These are phyloP conservation scores for Euphorbia tirucalli DNA, from an alignment of 345 rosid species.

Conservation along the genomic window DNA sequence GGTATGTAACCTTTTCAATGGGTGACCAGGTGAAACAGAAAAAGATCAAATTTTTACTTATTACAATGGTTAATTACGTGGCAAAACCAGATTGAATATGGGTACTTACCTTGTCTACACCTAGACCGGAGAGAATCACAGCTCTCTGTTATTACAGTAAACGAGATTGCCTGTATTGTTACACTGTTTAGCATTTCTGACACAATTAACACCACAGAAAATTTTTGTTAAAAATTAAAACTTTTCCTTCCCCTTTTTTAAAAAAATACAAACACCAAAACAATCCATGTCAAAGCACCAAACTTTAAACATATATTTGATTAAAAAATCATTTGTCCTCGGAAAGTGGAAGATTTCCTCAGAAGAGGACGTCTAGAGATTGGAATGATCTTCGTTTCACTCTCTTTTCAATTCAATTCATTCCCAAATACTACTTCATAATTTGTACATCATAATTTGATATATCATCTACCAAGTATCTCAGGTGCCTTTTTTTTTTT, in stretches of 20 bases:
- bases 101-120: not conserved
- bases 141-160: not conserved
- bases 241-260: too few relatives aligned
- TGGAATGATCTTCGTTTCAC: conserved; percentile 26
- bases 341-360: conserved; percentile 48
- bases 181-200: conserved; percentile 33
- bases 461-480: too few relatives aligned
- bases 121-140: conserved; percentile 1
- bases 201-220: conserved; percentile 18
- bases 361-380: conserved; percentile 38
- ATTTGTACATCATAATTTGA: too few relatives aligned
- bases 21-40: not conserved
- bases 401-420: conserved; percentile 17
- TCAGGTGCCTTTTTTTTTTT: conserved; percentile 36
- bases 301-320: conserved; percentile 7
- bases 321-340: conserved; percentile 36
- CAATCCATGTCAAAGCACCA: too few relatives aligned
- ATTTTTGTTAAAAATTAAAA: too few relatives aligned
- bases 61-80: not conserved
- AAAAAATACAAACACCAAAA: conserved; percentile 6
- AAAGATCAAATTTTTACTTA: not conserved
- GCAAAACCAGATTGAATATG: not conserved
- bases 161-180: conserved; percentile 24
- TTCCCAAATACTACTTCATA: too few relatives aligned
- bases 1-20: not conserved